phyloP scores from a whole-genome alignment of 31 red algal genomes.

The Odonthalia washingtoniensis region DNA sequence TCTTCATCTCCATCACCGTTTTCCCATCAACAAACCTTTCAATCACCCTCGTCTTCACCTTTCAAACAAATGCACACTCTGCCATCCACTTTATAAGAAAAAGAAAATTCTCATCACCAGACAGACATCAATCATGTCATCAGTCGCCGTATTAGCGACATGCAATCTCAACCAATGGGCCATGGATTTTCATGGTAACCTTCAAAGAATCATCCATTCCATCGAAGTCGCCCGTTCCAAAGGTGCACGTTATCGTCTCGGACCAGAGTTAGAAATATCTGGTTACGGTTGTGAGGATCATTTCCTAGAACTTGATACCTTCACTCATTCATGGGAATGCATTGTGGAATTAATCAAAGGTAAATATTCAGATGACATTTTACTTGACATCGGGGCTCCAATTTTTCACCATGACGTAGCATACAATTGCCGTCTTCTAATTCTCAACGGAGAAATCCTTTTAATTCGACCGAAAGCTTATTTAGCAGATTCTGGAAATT shows the following conservation, averaged over 20 bases:
- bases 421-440: slow-evolving; percentile 90
- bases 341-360: slow-evolving; percentile 72
- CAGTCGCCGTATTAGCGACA: slow-evolving; percentile 58
- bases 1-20: too few species aligned
- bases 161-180: slow-evolving; percentile 90
- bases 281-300: slow-evolving; percentile 98
- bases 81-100: too few species aligned
- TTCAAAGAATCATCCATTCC: slow-evolving; percentile 72
- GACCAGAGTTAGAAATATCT: slow-evolving; percentile 91
- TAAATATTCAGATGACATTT: slow-evolving; percentile 71
- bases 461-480: slow-evolving; percentile 88
- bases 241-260: slow-evolving; percentile 80
- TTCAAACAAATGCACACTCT: too few species aligned
- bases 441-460: slow-evolving; percentile 72
- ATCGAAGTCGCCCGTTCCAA: slow-evolving; percentile 58
- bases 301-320: slow-evolving; percentile 94
- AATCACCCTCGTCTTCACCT: too few species aligned
- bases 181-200: slow-evolving; percentile 93
- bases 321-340: slow-evolving; percentile 85
- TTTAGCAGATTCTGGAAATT: slow-evolving; percentile 94
- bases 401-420: slow-evolving; percentile 88
- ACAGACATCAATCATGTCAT: slow-evolving; percentile 53
- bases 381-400: slow-evolving; percentile 93
- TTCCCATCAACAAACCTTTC: too few species aligned
- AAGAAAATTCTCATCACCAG: too few species aligned